Evolutionary conservation across 345 rosid species (phyloP), one percentile per base, ranked within the genome.

Genomic region (Brassica incana): DNA sequence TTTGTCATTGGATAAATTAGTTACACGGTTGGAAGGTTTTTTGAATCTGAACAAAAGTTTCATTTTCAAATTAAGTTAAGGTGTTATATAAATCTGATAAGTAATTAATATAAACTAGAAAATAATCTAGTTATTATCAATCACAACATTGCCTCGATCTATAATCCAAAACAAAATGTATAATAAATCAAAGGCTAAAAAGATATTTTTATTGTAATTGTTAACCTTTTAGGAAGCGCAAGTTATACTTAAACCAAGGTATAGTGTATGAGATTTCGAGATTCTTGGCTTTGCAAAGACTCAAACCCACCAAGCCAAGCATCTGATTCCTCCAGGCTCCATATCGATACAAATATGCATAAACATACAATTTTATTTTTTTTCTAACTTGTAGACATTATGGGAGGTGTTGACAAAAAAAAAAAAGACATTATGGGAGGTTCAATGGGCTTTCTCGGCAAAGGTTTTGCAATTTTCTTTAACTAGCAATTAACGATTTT

Each of bases 401-500:
- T 54, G 25, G 23, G 60, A 15, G 60, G 60, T 54, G 30, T 27
- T 27, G 3, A 27, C 30, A 20, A 20, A 20, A 20, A 20, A 20
- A 27, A 27, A 27, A 27, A 27, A 54, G 60, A 6, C 23, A 54
- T 6, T 15, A 54, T 54, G 25, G 23, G 60, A 15, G 60, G 60
- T 54, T 54, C 60, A 54, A 54, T 2, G 60, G 60, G 60, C 60
- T 54, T 54, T 54, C 70, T 90, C 85, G 91, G 91, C 72, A 88
- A 79, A 86, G 95, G 91, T 91, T 66, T 43, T 79, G 65, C 58
- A 67, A 73, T 60, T 48, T 43, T 71, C 35, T 65, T 3, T 25
- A 36, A 25, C 48, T 48, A 20, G 6, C 58, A 25, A 25, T 25
- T 78, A 71, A 6, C 59, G 52, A 50, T 33, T 15, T 54, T 14